Conservation (phyloP, 1,284 basidiomycete genomes). For the Melanopsichium pennsylvanicum region DNA sequence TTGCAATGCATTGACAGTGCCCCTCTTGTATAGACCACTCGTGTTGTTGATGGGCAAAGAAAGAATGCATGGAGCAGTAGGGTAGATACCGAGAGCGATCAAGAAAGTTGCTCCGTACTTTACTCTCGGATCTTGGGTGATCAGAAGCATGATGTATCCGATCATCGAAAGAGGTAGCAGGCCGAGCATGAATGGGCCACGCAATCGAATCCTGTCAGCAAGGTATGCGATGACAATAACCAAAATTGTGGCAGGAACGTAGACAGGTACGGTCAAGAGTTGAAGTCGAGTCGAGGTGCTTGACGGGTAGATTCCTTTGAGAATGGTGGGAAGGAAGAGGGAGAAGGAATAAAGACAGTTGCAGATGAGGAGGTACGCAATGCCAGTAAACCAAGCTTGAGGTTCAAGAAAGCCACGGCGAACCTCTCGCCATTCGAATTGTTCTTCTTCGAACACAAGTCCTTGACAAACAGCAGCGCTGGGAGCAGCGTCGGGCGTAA, state of each 20-base stretch:
- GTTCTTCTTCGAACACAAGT: conserved; percentile 32
- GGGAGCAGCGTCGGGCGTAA: background rate
- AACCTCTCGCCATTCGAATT: conserved; percentile 52
- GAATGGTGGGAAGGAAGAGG: conserved; percentile 69
- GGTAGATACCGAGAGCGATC: conserved; percentile 61
- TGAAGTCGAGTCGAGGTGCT: conserved; percentile 48
- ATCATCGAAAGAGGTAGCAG: conserved; percentile 64
- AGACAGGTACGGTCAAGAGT: conserved; percentile 53
- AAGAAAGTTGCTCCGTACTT: conserved; percentile 63
- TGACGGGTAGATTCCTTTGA: conserved; percentile 59
- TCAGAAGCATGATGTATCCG: conserved; percentile 59
- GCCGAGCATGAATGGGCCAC: conserved; percentile 64
- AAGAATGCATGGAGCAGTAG: conserved; percentile 56
- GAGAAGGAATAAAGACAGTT: conserved; percentile 51
- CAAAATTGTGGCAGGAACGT: conserved; percentile 55
- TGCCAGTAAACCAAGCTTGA: conserved; percentile 52
- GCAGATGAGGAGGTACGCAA: conserved; percentile 46
- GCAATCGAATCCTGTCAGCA: conserved; percentile 63
- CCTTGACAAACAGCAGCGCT: conserved; percentile 13
- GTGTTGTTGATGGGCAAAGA: conserved; percentile 58
- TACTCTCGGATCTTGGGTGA: conserved; percentile 39
- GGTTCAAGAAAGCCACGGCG: conserved; percentile 42
- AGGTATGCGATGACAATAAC: conserved; percentile 63
- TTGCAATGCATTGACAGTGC: conserved; percentile 63
- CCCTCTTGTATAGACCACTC: conserved; percentile 59